phyloP scores from a whole-genome alignment of 352 stramenopile genomes.

The Phytophthora cajani region DNA sequence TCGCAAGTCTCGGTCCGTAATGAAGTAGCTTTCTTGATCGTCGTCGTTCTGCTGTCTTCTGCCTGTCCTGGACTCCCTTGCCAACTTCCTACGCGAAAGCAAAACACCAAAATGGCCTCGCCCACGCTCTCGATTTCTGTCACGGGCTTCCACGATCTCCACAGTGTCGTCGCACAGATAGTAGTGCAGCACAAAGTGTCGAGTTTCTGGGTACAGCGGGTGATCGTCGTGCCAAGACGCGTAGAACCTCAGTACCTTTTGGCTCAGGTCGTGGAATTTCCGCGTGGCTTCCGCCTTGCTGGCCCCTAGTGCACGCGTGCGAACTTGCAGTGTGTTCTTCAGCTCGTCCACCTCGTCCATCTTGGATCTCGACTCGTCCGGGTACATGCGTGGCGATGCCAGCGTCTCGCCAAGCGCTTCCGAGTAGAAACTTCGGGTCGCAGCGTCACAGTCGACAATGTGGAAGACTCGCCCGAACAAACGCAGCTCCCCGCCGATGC shows the following conservation, averaged over 20 bases:
- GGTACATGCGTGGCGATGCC: conserved; percentile 64
- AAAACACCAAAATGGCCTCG: conserved; percentile 82
- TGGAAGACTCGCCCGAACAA: conserved; percentile 85
- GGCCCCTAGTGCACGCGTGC: conserved; percentile 33
- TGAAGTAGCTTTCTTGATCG: conserved; percentile 38
- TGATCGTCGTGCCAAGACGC: conserved; percentile 93
- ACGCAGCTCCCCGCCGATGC: conserved; percentile 71
- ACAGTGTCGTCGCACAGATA: conserved; percentile 93
- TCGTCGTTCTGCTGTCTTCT: conserved; percentile 23
- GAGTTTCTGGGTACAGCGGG: conserved; percentile 88
- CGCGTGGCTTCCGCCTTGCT: conserved; percentile 58
- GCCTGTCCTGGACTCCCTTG: conserved; percentile 36
- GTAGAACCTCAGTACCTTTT: conserved; percentile 92
- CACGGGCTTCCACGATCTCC: conserved; percentile 85
- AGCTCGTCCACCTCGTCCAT: conserved; percentile 63
- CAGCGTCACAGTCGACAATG: conserved; percentile 90
- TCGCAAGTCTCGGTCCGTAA: conserved; percentile 75
- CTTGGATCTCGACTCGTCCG: conserved; percentile 70
- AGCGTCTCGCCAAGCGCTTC: conserved; percentile 51
- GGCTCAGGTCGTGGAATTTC: conserved; percentile 81
- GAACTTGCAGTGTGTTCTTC: conserved; percentile 45
- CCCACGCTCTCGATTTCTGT: conserved; percentile 53
- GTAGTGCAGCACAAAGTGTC: conserved; percentile 92
- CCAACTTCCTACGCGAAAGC: conserved; percentile 78
- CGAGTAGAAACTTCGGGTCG: conserved; percentile 85